Evolutionary conservation across 192 early-diverging fungal species (phyloP).

Genomic region (Podila horticola): DNA sequence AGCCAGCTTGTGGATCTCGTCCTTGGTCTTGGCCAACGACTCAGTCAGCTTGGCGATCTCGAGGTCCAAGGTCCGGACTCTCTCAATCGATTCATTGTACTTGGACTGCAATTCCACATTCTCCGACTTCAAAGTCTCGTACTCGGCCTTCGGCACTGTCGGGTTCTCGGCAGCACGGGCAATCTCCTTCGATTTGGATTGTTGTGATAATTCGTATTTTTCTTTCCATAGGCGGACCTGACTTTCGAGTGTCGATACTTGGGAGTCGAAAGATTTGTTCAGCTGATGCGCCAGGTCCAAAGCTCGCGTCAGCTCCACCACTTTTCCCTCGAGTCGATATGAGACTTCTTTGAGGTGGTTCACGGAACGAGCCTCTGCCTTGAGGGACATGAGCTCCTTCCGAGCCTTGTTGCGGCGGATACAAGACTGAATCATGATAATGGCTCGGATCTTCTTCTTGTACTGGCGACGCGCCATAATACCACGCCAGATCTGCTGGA

Average conservation of each 20-base stretch:
- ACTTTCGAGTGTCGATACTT: conserved; percentile 69
- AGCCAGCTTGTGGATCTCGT: conserved; percentile 72
- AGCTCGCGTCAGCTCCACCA: conserved; percentile 91
- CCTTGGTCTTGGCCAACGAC: conserved; percentile 65
- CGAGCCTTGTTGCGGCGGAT: conserved; percentile 80
- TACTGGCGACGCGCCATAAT: conserved; percentile 69
- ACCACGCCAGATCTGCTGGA: conserved; percentile 83
- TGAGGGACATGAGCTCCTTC: conserved; percentile 72
- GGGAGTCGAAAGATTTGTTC: conserved; percentile 67
- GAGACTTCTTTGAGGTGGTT: conserved; percentile 95
- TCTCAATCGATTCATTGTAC: conserved; percentile 66
- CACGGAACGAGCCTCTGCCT: conserved; percentile 89
- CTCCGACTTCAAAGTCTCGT: conserved; percentile 62
- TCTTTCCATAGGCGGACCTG: conserved; percentile 79
- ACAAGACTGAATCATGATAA: conserved; percentile 87
- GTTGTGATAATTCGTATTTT: conserved; percentile 66
- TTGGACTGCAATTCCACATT: conserved; percentile 71
- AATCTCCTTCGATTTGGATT: conserved; percentile 62
- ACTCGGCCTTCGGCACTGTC: conserved; percentile 70
- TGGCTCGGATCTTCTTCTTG: conserved; percentile 58
- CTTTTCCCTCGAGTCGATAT: conserved; percentile 95
- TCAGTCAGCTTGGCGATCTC: conserved; percentile 69
- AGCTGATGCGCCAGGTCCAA: conserved; percentile 76
- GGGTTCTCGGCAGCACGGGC: conserved; percentile 60
- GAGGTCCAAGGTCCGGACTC: conserved; percentile 70